phyloP scores from a whole-genome alignment of 2,329 filamentous ascomycete genomes.

The Botryotinia calthae region DNA sequence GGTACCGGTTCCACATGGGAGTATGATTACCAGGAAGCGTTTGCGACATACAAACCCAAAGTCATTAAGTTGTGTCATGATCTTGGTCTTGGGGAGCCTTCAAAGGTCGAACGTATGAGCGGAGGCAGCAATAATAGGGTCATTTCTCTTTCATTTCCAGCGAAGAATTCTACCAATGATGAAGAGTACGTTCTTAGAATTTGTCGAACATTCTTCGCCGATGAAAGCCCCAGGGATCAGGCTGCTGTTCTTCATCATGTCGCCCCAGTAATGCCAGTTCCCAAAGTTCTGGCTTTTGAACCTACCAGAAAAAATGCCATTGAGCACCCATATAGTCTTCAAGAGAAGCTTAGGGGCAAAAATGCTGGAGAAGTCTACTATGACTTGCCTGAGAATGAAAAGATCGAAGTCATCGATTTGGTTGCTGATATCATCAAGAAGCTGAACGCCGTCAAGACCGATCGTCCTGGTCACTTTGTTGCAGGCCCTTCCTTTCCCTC shows the following conservation, averaged over 20 bases:
- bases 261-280: slow-evolving; percentile 15
- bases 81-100: slow-evolving; percentile 24
- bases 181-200: slow-evolving; percentile 25
- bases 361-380: slow-evolving; percentile 17
- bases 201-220: slow-evolving; percentile 25
- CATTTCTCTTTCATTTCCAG: slow-evolving; percentile 20
- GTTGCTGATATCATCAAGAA: slow-evolving; percentile 24
- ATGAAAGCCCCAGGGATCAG: slow-evolving; percentile 24
- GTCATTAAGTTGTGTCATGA: slow-evolving; percentile 26
- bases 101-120: slow-evolving; percentile 23
- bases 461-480: slow-evolving; percentile 19
- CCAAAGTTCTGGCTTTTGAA: slow-evolving; percentile 24
- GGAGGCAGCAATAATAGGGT: slow-evolving; percentile 28
- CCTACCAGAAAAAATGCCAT: slow-evolving; percentile 26
- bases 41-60: slow-evolving; percentile 24
- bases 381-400: slow-evolving; percentile 22
- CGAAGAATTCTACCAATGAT: neutral
- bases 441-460: slow-evolving; percentile 17
- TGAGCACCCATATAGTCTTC: slow-evolving; percentile 23
- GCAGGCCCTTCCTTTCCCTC: neutral
- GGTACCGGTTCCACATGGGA: neutral
- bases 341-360: slow-evolving; percentile 23
- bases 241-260: slow-evolving; percentile 22
- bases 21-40: slow-evolving; percentile 21
- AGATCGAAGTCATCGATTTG: slow-evolving; percentile 21